A percentile compares a stretch with the other conserved stretches of the same genome.
These are phyloP conservation scores for Wickerhamiella sorbophila DNA, from an alignment of 805 yeast genomes.

Conservation along the genomic window DNA sequence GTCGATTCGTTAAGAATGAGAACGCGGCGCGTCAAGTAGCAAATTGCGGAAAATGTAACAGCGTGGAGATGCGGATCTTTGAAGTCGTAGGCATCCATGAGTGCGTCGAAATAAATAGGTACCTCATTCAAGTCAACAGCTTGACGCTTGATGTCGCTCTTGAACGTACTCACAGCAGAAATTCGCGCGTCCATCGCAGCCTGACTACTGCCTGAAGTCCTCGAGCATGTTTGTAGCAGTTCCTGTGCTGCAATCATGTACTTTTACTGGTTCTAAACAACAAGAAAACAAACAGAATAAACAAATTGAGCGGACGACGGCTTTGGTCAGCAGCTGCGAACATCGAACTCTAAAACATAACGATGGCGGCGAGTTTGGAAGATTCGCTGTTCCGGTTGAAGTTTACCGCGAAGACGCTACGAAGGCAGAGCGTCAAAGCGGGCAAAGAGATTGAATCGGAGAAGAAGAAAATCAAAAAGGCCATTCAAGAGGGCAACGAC, in stretches of 20 bases:
- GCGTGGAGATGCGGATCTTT: slow-evolving; percentile 11
- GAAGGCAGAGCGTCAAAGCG: slow-evolving; percentile 78
- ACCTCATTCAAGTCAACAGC: slow-evolving; percentile 10
- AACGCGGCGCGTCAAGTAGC: slow-evolving; percentile 33
- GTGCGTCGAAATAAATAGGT: slow-evolving; percentile 18
- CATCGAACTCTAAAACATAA: too few species aligned
- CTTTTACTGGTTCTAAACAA: too few species aligned
- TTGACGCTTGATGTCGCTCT: slow-evolving; percentile 15
- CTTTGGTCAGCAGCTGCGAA: too few species aligned
- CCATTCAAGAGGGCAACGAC: slow-evolving; percentile 67
- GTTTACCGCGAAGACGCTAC: slow-evolving; percentile 88
- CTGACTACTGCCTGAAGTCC: neutral
- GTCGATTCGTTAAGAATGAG: slow-evolving; percentile 28
- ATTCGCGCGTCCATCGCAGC: neutral
- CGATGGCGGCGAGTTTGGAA: slow-evolving; percentile 12
- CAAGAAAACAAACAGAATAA: too few species aligned
- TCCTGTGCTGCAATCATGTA: slow-evolving; percentile 3
- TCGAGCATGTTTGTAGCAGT: neutral
- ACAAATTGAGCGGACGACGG: too few species aligned
- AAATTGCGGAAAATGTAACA: slow-evolving; percentile 30
- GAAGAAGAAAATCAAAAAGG: slow-evolving; percentile 79
- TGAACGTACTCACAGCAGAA: slow-evolving; percentile 4
- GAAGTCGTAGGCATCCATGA: slow-evolving; percentile 12
- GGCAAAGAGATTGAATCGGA: slow-evolving; percentile 82
- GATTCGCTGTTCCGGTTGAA: slow-evolving; percentile 24